Conservation (phyloP, 1,284 basidiomycete species). For the Trametes versicolor region DNA sequence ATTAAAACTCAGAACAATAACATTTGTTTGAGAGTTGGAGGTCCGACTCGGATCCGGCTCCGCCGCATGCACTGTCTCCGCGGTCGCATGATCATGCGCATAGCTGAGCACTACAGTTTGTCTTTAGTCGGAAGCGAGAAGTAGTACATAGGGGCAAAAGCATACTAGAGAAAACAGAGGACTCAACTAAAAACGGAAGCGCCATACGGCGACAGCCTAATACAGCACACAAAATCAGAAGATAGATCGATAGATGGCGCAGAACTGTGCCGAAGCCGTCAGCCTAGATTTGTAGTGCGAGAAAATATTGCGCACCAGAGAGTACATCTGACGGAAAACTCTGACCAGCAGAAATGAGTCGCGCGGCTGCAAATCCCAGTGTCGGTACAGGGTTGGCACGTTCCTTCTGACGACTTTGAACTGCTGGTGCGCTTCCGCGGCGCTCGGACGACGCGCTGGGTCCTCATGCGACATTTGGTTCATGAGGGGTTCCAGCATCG, state of each 20-base stretch:
- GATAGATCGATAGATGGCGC: background rate
- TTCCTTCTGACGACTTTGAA: constrained; percentile 12
- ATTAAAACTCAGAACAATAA: too few relatives aligned
- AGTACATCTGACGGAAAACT: background rate
- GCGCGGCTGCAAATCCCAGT: constrained; percentile 15
- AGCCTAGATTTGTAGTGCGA: background rate
- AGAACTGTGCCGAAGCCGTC: background rate
- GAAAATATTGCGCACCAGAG: background rate
- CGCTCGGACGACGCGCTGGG: constrained; percentile 34
- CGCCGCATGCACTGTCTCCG: too few relatives aligned
- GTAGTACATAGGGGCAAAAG: too few relatives aligned
- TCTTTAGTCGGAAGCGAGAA: background rate
- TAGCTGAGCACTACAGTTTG: too few relatives aligned
- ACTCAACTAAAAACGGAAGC: background rate
- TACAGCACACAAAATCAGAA: background rate
- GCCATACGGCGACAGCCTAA: background rate
- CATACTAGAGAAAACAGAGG: background rate
- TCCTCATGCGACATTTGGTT: constrained; percentile 31
- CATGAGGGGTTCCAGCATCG: constrained; percentile 37
- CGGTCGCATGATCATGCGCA: too few relatives aligned
- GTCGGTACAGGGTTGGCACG: background rate
- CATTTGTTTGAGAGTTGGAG: too few relatives aligned
- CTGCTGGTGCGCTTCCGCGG: constrained; percentile 18
- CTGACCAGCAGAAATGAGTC: background rate
- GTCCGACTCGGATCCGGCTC: too few relatives aligned